Evolutionary conservation across 129 eudicot species (phyloP), one percentile per base, ranked within the genome.

Genomic region (Helichrysum umbraculigerum): DNA sequence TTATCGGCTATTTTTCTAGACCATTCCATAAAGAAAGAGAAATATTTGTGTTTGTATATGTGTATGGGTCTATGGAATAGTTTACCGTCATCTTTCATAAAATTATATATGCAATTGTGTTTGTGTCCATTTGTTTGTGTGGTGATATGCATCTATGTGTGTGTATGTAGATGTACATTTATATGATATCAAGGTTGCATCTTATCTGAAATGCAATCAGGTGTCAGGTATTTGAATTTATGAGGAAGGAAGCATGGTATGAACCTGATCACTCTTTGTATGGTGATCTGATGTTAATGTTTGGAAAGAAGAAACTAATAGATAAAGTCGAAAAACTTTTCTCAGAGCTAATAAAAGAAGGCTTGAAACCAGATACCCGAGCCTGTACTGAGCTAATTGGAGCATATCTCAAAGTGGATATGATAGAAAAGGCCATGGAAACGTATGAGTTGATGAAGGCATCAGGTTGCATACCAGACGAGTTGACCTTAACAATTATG

Each of bases 381-480:
- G 82, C 92, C 35, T 88, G 87, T 67, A 85, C 95, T 10, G 92
- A 91, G 81, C 78, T 91, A 74, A 91, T 88, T 60, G 96, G 97
- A 67, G 96, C 96, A 54, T 91, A 91, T 80, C 79, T 91, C 41
- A 72, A 79, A 60, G 92, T 81, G 41, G 85, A 83, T 35, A 83
- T 80, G 95, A 82, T 85, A 60, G 82, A 83, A 3, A 91, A 88
- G 79, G 97, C 90, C 59, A 87, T 88, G 88, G 96, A 88, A 73
- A 82, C 85, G 9, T 91, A 91, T 73, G 86, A 88, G 19, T 71
- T 19, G 62, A 86, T 91, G 97, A 91, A 91, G 73, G 72, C 87
- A 68, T 91, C 92, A 7, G 97, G 92, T 57, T 82, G 85, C 70
- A 66, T 60, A 15, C 97, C 97, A 32, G 96, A 88, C 76, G 84